Evolutionary conservation across 768 basidiomycete species (phyloP).

Genomic region (Ramaria rubella): DNA sequence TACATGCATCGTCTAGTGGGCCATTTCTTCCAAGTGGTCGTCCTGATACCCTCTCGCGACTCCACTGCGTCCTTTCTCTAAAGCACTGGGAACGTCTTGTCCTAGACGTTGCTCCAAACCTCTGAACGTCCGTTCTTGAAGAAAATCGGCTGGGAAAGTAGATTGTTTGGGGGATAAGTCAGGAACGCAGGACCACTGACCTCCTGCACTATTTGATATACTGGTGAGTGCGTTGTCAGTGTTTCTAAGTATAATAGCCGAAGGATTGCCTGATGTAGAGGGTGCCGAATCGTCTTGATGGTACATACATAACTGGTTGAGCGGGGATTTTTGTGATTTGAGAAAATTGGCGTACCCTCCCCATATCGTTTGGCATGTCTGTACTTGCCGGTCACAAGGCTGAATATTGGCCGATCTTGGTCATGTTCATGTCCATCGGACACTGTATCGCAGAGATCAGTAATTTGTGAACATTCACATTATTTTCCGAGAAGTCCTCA

Average conservation of each 20-base stretch:
- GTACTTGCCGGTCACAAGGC: conserved; percentile 80
- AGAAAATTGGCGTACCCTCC: conserved; percentile 19
- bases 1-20: no score
- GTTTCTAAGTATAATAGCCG: conserved; percentile 54
- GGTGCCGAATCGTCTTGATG: not conserved
- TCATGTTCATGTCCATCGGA: conserved; percentile 33
- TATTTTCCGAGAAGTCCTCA: not conserved
- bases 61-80: conserved; percentile 88
- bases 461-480: not conserved
- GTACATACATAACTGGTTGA: not conserved
- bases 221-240: conserved; percentile 52
- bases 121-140: conserved; percentile 66
- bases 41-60: conserved; percentile 84
- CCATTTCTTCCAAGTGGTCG: no score
- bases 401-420: conserved; percentile 73
- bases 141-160: conserved; percentile 53
- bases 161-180: conserved; percentile 2
- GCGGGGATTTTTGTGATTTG: conserved; percentile 1
- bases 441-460: not conserved
- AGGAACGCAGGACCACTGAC: conserved; percentile 29
- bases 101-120: conserved; percentile 78
- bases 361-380: conserved; percentile 69
- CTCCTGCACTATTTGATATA: conserved; percentile 63
- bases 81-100: conserved; percentile 66
- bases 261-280: conserved; percentile 20